Conservation (phyloP, 495 filamentous ascomycete genomes). For the Penicillium cataractarum region DNA sequence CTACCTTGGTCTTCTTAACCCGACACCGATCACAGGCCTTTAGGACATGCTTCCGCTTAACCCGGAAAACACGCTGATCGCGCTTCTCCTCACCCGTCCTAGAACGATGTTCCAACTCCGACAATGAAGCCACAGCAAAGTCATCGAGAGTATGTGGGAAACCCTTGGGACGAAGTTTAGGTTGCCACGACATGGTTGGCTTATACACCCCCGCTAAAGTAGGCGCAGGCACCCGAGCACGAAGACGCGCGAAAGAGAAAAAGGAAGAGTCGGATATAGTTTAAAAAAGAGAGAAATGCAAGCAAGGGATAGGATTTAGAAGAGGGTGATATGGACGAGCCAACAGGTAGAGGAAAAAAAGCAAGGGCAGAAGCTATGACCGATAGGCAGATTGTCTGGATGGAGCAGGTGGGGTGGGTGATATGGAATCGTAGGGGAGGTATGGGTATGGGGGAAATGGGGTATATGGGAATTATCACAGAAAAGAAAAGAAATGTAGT, state of each 20-base stretch:
- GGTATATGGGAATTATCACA: background rate
- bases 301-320: conserved; percentile 4
- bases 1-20: conserved; percentile 54
- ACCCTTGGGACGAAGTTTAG: conserved; percentile 49
- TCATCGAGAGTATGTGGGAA: conserved; percentile 45
- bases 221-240: conserved; percentile 7
- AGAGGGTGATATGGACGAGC: background rate
- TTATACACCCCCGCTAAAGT: background rate
- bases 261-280: conserved; percentile 4
- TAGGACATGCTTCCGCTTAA: conserved; percentile 53
- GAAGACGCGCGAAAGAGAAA: background rate
- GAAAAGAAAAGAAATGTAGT: too few relatives aligned
- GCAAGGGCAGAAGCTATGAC: conserved; percentile 17
- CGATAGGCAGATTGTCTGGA: conserved; percentile 14
- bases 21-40: conserved; percentile 54
- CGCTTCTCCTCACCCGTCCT: conserved; percentile 42
- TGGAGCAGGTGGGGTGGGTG: conserved; percentile 30
- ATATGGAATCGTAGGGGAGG: conserved; percentile 19
- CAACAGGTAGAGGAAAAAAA: conserved; percentile 9
- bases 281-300: background rate
- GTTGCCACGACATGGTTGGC: conserved; percentile 45
- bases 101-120: conserved; percentile 38
- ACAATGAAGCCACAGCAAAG: conserved; percentile 37
- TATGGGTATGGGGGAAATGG: background rate
- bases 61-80: conserved; percentile 51